Evolutionary conservation across 2,329 filamentous ascomycete species (phyloP), one percentile per base, ranked within the genome.

Genomic region (Didymella glomerata): DNA sequence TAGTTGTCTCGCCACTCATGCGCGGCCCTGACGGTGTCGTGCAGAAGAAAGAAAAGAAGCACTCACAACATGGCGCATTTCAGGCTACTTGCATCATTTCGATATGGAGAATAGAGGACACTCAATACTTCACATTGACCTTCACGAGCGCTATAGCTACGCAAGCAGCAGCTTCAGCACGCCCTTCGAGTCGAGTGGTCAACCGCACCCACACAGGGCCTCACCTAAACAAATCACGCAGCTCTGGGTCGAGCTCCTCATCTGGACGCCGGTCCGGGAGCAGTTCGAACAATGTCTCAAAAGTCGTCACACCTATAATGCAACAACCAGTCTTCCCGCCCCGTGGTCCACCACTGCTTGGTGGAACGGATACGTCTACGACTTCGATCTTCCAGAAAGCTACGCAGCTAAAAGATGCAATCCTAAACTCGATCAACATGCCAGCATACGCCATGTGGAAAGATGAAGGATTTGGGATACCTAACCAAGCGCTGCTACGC

Each of bases 371-470:
- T n/a, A 81, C 85, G 0, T 83, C 82, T 54, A 82, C 85, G 2
- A 87, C 89, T 0, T 89, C 89, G 0, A 80, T 90, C 13, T 82
- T 92, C 24, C 87, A 91, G 67, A 94, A 93, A 72, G 86, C 91
- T 54, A 86, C 85, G 8, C 81, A 88, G 49, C 86, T 94, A 79
- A 93, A 93, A 74, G 90, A 93, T 71, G 90, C 90, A 0, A 82
- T 93, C 18, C 79, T 94, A 7, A 90, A 92, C 70, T 90, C 87
- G 38, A 90, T 91, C 25, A 85, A 87, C 61, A 87, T 91, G 71
- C 90, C 91, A 0, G 88, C 92, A 22, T 80, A 93, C 44, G 73
- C 89, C 24, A 90, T 93, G 87, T 93, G 91, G 91, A 90, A 88
- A 70, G 91, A 94, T 64, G 86, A 89, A 52, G 89, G 86, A 47